These are phyloP conservation scores for Ascocoryne sarcoides DNA, from an alignment of 2,329 filamentous ascomycete species.

Conservation along the genomic window DNA sequence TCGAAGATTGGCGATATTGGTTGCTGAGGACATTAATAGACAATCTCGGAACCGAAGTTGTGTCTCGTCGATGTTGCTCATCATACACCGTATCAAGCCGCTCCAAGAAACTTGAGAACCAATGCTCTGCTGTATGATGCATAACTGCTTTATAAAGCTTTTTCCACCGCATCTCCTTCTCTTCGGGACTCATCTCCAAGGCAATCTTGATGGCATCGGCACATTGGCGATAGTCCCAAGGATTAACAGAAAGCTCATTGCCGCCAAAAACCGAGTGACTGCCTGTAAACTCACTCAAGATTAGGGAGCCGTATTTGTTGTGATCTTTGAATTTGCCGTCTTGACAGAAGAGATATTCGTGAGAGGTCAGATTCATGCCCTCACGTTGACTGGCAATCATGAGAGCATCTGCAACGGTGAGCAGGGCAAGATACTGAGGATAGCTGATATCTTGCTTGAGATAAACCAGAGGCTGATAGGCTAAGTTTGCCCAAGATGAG, in stretches of 20 bases:
- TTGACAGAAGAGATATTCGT: constrained; percentile 90
- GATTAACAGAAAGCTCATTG: constrained; percentile 79
- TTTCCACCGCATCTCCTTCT: constrained; percentile 67
- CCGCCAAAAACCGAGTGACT: constrained; percentile 78
- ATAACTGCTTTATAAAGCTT: constrained; percentile 66
- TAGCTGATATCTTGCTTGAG: constrained; percentile 92
- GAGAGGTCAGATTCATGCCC: constrained; percentile 93
- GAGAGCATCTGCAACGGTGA: constrained; percentile 81
- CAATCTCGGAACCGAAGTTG: constrained; percentile 77
- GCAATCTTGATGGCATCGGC: constrained; percentile 78
- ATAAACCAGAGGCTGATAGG: constrained; percentile 88
- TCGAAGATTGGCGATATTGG: constrained; percentile 56
- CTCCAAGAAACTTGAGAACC: constrained; percentile 69
- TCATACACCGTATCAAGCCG: constrained; percentile 69
- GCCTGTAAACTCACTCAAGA: constrained; percentile 91
- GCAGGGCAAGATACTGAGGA: constrained; percentile 81
- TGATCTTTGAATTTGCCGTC: constrained; percentile 62
- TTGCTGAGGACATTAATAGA: constrained; percentile 56
- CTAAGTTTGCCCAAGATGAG: constrained; percentile 79
- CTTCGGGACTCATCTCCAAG: constrained; percentile 67
- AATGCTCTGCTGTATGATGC: constrained; percentile 75
- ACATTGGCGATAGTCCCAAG: constrained; percentile 88
- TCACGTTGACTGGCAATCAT: constrained; percentile 95
- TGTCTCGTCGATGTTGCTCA: constrained; percentile 77
- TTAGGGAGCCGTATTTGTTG: constrained; percentile 80